Conservation (phyloP, 306 rosid genomes). For the Canavalia ensiformis region DNA sequence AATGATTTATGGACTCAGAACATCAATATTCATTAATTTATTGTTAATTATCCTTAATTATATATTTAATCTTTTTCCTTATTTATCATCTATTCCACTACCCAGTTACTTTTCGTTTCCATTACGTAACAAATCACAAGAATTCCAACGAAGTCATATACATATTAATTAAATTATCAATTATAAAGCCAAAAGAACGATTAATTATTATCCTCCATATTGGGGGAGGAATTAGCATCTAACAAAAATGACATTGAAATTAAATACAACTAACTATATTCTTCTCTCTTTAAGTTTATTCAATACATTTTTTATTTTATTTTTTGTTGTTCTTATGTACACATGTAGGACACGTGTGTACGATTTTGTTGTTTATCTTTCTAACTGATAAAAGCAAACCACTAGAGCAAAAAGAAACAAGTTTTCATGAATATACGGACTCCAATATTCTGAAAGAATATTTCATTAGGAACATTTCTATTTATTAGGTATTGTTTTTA, state of each 20-base stretch:
- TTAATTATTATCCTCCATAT: background rate
- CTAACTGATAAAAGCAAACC: background rate
- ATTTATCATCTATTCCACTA: constrained; percentile 29
- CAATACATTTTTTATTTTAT: background rate
- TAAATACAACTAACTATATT: background rate
- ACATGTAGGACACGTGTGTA: background rate
- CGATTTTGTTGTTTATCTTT: background rate
- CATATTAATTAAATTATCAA: background rate
- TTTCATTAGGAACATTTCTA: background rate
- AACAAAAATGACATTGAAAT: background rate
- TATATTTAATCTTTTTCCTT: background rate
- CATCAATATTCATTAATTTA: no score
- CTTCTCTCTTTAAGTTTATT: background rate
- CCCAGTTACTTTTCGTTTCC: constrained; percentile 22
- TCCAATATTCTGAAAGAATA: background rate
- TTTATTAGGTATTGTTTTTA: background rate
- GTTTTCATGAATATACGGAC: background rate
- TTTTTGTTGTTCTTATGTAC: background rate
- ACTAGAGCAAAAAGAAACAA: background rate
- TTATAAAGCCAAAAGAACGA: background rate
- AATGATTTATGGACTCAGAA: no score
- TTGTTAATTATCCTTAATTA: no score
- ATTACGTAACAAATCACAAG: background rate
- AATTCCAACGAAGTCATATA: constrained; percentile 1
- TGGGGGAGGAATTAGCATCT: background rate